phyloP scores from a whole-genome alignment of 257 asterid genomes.

The Nicotiana undulata region DNA sequence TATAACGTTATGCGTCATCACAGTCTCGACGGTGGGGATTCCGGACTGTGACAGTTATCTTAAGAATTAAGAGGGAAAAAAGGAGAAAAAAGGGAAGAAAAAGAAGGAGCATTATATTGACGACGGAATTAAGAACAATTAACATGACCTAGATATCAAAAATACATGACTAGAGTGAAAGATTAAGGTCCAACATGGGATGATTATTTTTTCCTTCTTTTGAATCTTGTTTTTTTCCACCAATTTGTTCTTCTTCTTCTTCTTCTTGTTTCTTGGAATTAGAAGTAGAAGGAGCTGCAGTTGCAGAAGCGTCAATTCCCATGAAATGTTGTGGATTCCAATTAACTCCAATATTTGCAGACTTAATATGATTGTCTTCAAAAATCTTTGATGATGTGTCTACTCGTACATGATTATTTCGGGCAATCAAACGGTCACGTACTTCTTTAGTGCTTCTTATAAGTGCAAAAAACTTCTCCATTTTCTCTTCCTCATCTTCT shows the following conservation, averaged over 20 bases:
- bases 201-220: not conserved
- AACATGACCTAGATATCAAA: not conserved
- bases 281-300: conserved; percentile 9
- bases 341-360: not conserved
- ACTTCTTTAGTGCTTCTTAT: conserved; percentile 17
- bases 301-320: conserved; percentile 9
- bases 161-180: conserved; percentile 5
- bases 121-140: not conserved
- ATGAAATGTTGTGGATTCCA: conserved; percentile 25
- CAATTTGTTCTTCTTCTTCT: not conserved
- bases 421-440: conserved; percentile 8
- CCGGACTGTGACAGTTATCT: no score
- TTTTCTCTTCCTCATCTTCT: conserved; percentile 24
- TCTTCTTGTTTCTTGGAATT: not conserved
- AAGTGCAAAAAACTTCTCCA: conserved; percentile 25
- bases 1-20: no score
- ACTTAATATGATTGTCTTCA: not conserved
- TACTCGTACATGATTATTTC: not conserved
- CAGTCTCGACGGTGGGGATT: no score
- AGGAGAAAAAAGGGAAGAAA: not conserved
- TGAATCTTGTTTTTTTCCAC: not conserved
- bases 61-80: no score
- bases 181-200: conserved; percentile 29
- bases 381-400: not conserved
- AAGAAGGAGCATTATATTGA: not conserved